Evolutionary conservation across 2,329 filamentous ascomycete species (phyloP), one percentile per base, ranked within the genome.

Genomic region (Calonectria pteridis): DNA sequence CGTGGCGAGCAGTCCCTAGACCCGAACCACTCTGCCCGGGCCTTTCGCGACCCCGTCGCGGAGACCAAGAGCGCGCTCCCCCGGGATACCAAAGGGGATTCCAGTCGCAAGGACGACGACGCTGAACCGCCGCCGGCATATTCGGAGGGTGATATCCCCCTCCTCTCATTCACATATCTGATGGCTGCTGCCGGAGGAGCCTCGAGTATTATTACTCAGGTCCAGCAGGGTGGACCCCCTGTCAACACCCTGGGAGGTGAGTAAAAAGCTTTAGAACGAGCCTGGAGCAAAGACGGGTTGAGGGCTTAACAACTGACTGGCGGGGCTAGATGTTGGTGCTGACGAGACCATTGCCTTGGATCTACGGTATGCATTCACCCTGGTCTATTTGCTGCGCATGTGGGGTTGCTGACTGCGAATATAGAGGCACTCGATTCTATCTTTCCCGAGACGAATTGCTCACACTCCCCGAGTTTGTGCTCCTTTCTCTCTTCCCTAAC

Each of bases 141-240:
- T 85, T 95, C 94, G 79, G 96, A 98, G 91, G 96, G 96, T 81
- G 94, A 93, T 75, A 98, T 95, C 88, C 97, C 97, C 76, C 92
- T 99, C 84, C 91, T 94, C 74, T 95, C 95, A 72, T 99, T 99
- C 83, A 93, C 94, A 81, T 99, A 97, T 91, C 92, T 98, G 84
- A 99, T 99, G 97, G 96, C 97, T 87, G 94, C 95, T 84, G 96
- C 96, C 87, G 96, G 96, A 89, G 96, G 96, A 88, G 94, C 96
- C 81, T 94, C 96, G 88, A 98, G 97, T 91, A 98, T 99, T 84
- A 98, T 99, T 87, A 99, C 97, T 86, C 97, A 99, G 88, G 97
- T 99, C 81, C 96, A 98, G 84, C 97, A 99, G 86, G 94, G 94
- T 78, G 96, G 94, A 65, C 94, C 95, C 81, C 94, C 96, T 46